Evolutionary conservation across 2,329 filamentous ascomycete species (phyloP).

Genomic region (Fusarium napiforme): DNA sequence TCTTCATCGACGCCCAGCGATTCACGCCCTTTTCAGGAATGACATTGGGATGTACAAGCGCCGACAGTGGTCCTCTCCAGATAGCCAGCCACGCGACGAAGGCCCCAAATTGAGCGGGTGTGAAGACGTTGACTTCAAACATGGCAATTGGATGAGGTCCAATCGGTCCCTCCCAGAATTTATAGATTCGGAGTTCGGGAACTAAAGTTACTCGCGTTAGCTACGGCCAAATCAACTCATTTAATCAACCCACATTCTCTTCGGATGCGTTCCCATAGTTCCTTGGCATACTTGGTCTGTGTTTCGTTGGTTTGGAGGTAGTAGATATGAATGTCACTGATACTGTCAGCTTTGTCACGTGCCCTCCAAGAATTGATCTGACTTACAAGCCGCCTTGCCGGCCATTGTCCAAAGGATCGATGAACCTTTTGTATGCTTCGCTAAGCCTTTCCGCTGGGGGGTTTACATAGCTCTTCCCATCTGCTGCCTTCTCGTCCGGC

Average conservation of each 20-base stretch:
- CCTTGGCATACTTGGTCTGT: slow-evolving; percentile 74
- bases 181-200: slow-evolving; percentile 85
- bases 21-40: slow-evolving; percentile 54
- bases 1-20: slow-evolving; percentile 49
- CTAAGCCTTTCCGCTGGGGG: too few relatives aligned
- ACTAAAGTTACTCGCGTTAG: too few relatives aligned
- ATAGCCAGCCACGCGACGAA: slow-evolving; percentile 88
- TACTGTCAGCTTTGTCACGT: not conserved
- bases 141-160: slow-evolving; percentile 87
- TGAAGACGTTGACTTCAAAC: slow-evolving; percentile 93
- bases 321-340: slow-evolving; percentile 85
- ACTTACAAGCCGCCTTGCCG: slow-evolving; percentile 76
- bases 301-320: slow-evolving; percentile 72
- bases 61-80: slow-evolving; percentile 82
- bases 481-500: slow-evolving; percentile 68
- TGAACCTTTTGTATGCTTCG: slow-evolving; percentile 76
- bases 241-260: slow-evolving; percentile 60
- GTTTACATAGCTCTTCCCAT: slow-evolving; percentile 84
- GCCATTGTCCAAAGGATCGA: slow-evolving; percentile 73
- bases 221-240: too few relatives aligned
- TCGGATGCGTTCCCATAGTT: slow-evolving; percentile 81
- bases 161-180: slow-evolving; percentile 78
- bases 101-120: slow-evolving; percentile 87
- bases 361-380: fast-evolving
- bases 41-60: slow-evolving; percentile 85